Evolutionary conservation across 805 yeast species (phyloP).

Genomic region (Suhomyces emberorum): DNA sequence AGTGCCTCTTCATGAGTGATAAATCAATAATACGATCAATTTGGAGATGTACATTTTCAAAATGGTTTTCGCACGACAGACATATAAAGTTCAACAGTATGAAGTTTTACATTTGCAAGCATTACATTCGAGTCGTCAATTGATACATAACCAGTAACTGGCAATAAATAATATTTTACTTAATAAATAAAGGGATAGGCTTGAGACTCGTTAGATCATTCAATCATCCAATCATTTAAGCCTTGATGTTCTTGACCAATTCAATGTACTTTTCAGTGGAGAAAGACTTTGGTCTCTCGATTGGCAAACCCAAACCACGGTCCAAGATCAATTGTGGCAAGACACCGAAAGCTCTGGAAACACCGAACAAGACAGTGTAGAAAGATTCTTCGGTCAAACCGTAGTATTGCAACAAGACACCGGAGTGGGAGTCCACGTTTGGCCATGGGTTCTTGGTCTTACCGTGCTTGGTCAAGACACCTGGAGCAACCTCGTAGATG

Average conservation of each 20-base stretch:
- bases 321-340: slow-evolving; percentile 78
- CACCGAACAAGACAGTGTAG: slow-evolving; percentile 81
- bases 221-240: too few species aligned
- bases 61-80: too few species aligned
- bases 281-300: slow-evolving; percentile 71
- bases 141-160: slow-evolving; percentile 4
- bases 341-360: slow-evolving; percentile 77
- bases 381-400: slow-evolving; percentile 70
- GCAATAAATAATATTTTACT: slow-evolving; percentile 8
- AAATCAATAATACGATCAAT: too few species aligned
- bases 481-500: slow-evolving; percentile 69
- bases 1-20: too few species aligned
- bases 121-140: slow-evolving; percentile 5
- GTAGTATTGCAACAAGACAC: slow-evolving; percentile 75
- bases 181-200: slow-evolving; percentile 11
- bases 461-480: slow-evolving; percentile 71
- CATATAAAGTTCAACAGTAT: too few species aligned
- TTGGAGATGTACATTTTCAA: too few species aligned
- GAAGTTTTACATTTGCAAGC: too few species aligned
- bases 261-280: slow-evolving; percentile 70
- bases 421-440: slow-evolving; percentile 78
- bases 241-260: slow-evolving; percentile 53
- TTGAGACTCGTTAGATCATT: slow-evolving; percentile 1
- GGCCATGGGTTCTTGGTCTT: slow-evolving; percentile 86
- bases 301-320: slow-evolving; percentile 71